Conservation (phyloP, 169 alveolate species). For the Babesia divergens region DNA sequence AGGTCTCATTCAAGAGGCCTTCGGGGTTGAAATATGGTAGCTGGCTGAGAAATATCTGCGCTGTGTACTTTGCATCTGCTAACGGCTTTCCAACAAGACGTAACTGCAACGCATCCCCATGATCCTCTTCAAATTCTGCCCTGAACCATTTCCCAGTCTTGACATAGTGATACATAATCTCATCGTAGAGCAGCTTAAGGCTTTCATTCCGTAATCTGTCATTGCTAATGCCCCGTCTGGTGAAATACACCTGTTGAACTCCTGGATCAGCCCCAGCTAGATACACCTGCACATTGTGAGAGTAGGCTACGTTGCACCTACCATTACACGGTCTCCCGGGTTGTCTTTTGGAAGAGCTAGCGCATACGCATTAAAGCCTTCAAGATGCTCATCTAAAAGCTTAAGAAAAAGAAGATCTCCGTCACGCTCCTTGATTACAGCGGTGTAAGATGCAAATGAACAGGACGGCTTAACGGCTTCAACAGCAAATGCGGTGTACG, state of each 20-base stretch:
- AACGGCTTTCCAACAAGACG: constrained; percentile 34
- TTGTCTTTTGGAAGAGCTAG: constrained; percentile 27
- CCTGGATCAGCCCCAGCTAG: constrained; percentile 57
- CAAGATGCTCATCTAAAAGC: constrained; percentile 22
- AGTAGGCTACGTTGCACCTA: background rate
- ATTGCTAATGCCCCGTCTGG: constrained; percentile 4
- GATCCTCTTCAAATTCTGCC: constrained; percentile 28
- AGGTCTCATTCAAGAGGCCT: constrained; percentile 43
- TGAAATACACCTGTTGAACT: constrained; percentile 43
- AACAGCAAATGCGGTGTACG: constrained; percentile 31
- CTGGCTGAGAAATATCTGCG: constrained; percentile 27
- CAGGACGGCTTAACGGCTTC: constrained; percentile 37
- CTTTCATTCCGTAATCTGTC: constrained; percentile 17
- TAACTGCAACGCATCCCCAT: constrained; percentile 4
- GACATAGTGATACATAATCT: constrained; percentile 28
- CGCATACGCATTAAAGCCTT: constrained; percentile 53
- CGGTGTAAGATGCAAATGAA: constrained; percentile 19
- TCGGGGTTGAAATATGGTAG: constrained; percentile 59
- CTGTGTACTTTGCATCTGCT: constrained; percentile 6
- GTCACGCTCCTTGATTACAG: constrained; percentile 38
- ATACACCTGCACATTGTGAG: constrained; percentile 24
- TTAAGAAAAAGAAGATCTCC: constrained; percentile 22
- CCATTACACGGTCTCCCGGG: constrained; percentile 49
- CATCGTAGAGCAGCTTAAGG: constrained; percentile 38
- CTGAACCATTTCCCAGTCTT: constrained; percentile 58